Evolutionary conservation across 495 filamentous ascomycete genomes (phyloP).

Genomic region (Aspergillus ellipticus): DNA sequence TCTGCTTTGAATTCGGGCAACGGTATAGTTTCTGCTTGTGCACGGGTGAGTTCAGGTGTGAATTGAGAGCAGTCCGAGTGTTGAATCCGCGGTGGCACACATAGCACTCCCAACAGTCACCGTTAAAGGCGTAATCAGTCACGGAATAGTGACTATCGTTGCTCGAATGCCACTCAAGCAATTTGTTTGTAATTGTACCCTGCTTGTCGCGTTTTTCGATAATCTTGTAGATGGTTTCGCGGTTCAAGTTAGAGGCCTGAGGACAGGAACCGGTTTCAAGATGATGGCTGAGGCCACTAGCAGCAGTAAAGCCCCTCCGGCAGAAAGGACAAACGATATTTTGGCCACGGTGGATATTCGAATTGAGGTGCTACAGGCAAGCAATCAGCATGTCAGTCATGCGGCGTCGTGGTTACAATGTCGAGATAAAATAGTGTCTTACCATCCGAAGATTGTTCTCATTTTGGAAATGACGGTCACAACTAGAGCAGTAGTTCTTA

Average conservation of each 20-base stretch:
- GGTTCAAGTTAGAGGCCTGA: constrained; percentile 31
- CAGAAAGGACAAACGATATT: constrained; percentile 44
- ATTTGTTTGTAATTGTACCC: constrained; percentile 39
- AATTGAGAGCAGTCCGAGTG: constrained; percentile 17
- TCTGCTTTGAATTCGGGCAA: constrained; percentile 38
- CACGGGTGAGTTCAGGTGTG: constrained; percentile 34
- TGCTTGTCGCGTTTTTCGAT: constrained; percentile 31
- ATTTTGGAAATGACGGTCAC: constrained; percentile 32
- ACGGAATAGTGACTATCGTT: constrained; percentile 13
- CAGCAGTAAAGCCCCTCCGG: constrained; percentile 29
- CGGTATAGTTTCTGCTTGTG: constrained; percentile 51
- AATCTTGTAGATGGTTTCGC: constrained; percentile 30
- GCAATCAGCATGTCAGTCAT: constrained; percentile 2
- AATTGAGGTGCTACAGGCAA: constrained; percentile 40
- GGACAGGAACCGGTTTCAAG: constrained; percentile 43
- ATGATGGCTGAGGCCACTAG: constrained; percentile 44
- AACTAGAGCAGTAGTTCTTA: constrained; percentile 35
- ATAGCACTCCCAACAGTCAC: constrained; percentile 41
- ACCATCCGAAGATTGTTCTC: constrained; percentile 39
- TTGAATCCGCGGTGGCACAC: constrained; percentile 38
- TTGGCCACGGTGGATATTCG: constrained; percentile 31
- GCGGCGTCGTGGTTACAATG: neutral
- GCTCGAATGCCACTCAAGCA: constrained; percentile 31
- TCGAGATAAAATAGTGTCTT: constrained; percentile 7
- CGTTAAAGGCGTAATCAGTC: constrained; percentile 35